Evolutionary conservation across 306 rosid species (phyloP).

Genomic region (Carpinus fangiana): DNA sequence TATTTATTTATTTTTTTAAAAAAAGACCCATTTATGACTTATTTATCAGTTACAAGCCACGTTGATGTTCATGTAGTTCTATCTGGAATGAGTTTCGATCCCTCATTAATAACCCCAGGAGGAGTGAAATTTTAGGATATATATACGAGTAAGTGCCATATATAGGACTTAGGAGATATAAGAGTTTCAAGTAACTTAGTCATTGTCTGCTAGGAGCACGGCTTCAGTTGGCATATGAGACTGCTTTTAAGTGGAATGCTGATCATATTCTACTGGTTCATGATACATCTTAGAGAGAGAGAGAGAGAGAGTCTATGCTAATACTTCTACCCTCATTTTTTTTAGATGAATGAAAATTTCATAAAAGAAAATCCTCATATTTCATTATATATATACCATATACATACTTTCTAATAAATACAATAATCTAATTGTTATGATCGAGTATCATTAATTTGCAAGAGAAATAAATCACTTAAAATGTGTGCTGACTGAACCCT

Average conservation of each 20-base stretch:
- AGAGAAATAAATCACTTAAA: background rate
- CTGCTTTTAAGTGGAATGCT: background rate
- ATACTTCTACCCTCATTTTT: too few species aligned
- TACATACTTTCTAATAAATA: too few species aligned
- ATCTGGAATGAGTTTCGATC: background rate
- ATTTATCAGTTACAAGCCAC: too few species aligned
- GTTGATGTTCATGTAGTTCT: too few species aligned
- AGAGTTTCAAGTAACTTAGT: background rate
- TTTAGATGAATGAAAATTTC: too few species aligned
- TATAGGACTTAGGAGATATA: background rate
- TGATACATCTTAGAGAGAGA: too few species aligned
- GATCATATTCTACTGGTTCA: background rate
- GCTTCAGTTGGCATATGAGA: background rate
- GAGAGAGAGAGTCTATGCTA: too few species aligned
- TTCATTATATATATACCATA: background rate
- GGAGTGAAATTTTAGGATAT: background rate
- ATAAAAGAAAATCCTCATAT: too few species aligned
- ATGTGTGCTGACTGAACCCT: background rate
- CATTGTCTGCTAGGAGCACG: background rate
- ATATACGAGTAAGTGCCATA: background rate
- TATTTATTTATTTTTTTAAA: too few species aligned
- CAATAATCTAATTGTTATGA: background rate
- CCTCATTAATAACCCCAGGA: background rate
- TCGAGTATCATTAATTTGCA: background rate
- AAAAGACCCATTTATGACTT: too few species aligned